phyloP scores from a whole-genome alignment of 108 stramenopile species.

The Skeletonema costatum region DNA sequence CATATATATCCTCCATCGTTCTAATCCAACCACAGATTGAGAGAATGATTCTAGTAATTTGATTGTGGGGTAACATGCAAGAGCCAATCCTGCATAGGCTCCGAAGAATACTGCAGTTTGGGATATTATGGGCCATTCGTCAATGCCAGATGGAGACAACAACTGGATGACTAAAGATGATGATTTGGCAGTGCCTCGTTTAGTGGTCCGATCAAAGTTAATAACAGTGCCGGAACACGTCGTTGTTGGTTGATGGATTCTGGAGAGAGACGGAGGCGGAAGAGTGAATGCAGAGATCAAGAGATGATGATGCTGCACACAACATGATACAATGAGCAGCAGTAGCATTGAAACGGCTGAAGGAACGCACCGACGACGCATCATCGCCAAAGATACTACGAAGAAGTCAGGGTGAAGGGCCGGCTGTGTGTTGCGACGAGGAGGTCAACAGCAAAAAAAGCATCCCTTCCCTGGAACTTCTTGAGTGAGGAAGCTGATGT shows the following conservation, averaged over 20 bases:
- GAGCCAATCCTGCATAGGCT: constrained; percentile 26
- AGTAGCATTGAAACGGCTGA: not conserved
- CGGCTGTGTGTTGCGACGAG: no score
- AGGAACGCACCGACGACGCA: not conserved
- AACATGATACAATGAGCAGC: not conserved
- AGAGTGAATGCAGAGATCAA: not conserved
- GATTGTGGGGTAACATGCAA: constrained; percentile 23
- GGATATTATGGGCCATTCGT: constrained; percentile 34
- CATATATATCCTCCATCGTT: constrained; percentile 17
- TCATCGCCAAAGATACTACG: not conserved
- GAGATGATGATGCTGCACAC: not conserved
- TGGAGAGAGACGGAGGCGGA: not conserved
- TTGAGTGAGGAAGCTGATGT: no score
- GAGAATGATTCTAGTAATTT: constrained; percentile 26
- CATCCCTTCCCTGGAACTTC: no score
- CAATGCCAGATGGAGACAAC: constrained; percentile 46
- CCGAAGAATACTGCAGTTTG: constrained; percentile 46
- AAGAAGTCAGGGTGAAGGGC: no score
- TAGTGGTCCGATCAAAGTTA: not conserved
- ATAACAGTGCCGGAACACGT: not conserved
- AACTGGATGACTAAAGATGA: not conserved
- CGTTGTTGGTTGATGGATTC: not conserved
- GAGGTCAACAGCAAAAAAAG: no score
- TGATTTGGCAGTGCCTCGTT: not conserved
- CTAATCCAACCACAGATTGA: constrained; percentile 19